Base-by-base conservation (phyloP, 371 early-diverging fungal genomes). In the Amoeboaphelidium protococcarum region DNA sequence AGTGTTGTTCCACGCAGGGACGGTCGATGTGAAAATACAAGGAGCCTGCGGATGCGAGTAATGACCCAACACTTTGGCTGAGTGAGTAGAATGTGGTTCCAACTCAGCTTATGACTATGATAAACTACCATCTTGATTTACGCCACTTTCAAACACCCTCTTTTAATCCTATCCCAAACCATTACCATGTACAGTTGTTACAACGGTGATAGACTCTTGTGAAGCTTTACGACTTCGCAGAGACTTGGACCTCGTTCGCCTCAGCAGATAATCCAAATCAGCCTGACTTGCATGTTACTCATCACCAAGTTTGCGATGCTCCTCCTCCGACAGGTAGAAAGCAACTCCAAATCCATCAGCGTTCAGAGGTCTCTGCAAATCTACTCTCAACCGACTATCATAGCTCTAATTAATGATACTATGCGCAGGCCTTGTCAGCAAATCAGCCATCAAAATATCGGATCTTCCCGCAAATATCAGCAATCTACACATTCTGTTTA, bases 1-100 rank as follows among this genome's bases (percentile, higher is more conserved):
- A 47, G 65, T 52, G 57, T 83, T 83, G 63, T 74, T 80, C 84
- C 84, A 83, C 23, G 84, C 84, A 3, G 84, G 84, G 44, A 80
- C 71, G 1, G 77, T 77, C 2, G 80, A 80, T 0, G 84, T 80
- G 51, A 82, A 83, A 45, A 83, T 78, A 57, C 84, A 83, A 23
- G 78, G 78, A 31, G 10, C 37, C 10, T 31, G 10, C 16, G 6
- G 6, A 31, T 6, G 10, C n/a, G n/a, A n/a, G n/a, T n/a, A n/a
- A n/a, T n/a, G n/a, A n/a, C n/a, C n/a, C n/a, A n/a, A n/a, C n/a
- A n/a, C n/a, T n/a, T n/a, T n/a, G n/a, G n/a, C n/a, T n/a, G n/a
- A n/a, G n/a, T n/a, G n/a, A n/a, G n/a, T n/a, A n/a, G n/a, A n/a
- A n/a, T n/a, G n/a, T n/a, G n/a, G n/a, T n/a, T n/a, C n/a, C n/a